phyloP scores from a whole-genome alignment of 1,284 basidiomycete genomes.

The Cronartium quercuum region DNA sequence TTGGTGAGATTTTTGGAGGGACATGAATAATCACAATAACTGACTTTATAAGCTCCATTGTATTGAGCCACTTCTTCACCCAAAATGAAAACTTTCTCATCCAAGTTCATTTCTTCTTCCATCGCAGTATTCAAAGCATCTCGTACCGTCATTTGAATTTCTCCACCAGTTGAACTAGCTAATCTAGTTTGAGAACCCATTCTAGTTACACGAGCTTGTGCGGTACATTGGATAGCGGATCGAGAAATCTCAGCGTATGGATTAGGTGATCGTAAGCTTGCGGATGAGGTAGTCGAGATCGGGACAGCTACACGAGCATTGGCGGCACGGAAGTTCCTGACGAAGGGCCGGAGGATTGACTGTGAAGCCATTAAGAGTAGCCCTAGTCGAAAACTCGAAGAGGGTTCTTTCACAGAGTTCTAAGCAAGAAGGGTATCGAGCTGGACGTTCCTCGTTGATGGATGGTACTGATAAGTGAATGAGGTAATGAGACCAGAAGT shows the following conservation, averaged over 20 bases:
- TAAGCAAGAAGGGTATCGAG: no score
- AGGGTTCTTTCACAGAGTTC: no score
- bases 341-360: slow-evolving; percentile 19
- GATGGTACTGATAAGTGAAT: no score
- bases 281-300: background rate
- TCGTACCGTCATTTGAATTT: slow-evolving; percentile 63
- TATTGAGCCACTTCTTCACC: slow-evolving; percentile 99
- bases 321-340: background rate
- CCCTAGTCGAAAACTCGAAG: no score
- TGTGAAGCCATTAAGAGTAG: slow-evolving; percentile 14
- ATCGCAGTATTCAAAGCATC: slow-evolving; percentile 96
- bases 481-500: no score
- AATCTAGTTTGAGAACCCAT: slow-evolving; percentile 13
- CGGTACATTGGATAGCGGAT: slow-evolving; percentile 21
- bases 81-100: slow-evolving; percentile 89
- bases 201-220: slow-evolving; percentile 18
- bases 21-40: slow-evolving; percentile 4
- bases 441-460: no score
- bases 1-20: background rate
- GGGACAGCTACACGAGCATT: background rate
- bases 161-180: slow-evolving; percentile 32
- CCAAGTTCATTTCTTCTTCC: slow-evolving; percentile 99
- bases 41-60: slow-evolving; percentile 99
- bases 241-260: slow-evolving; percentile 23
- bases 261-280: background rate